Percentiles rank a stretch among this genome's conserved stretches.
phyloP scores from a whole-genome alignment of 78 protist genomes.

The Cavenderia fasciculata region DNA sequence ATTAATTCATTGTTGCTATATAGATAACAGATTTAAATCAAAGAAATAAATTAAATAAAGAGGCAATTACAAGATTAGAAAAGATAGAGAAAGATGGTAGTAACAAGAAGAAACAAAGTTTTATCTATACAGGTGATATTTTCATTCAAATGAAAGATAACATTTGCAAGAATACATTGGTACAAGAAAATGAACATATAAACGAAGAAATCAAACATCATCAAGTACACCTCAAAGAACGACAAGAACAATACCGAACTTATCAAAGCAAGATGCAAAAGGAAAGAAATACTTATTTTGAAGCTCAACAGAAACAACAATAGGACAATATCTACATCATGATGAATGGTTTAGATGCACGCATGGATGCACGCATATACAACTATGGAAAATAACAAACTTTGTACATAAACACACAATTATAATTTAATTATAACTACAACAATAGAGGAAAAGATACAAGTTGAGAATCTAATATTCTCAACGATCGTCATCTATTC shows the following conservation, averaged over 20 bases:
- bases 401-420: no score
- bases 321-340: no score
- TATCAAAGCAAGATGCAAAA: no score
- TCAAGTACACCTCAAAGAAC: neutral
- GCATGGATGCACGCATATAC: no score
- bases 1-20: neutral
- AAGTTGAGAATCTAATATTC: no score
- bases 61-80: slow-evolving; percentile 11
- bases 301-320: no score
- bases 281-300: no score
- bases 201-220: slow-evolving; percentile 19
- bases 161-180: neutral
- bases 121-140: slow-evolving; percentile 69
- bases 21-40: slow-evolving; percentile 62
- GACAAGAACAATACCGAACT: slow-evolving; percentile 40
- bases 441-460: no score
- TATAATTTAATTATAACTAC: no score
- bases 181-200: slow-evolving; percentile 22
- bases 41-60: slow-evolving; percentile 53
- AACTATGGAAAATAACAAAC: no score
- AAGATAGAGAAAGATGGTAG: neutral
- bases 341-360: no score
- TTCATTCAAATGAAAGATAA: slow-evolving; percentile 51
- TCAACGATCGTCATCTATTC: no score
- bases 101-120: slow-evolving; percentile 29